Evolutionary conservation across 257 asterid genomes (phyloP).

Genomic region (Plantago major): DNA sequence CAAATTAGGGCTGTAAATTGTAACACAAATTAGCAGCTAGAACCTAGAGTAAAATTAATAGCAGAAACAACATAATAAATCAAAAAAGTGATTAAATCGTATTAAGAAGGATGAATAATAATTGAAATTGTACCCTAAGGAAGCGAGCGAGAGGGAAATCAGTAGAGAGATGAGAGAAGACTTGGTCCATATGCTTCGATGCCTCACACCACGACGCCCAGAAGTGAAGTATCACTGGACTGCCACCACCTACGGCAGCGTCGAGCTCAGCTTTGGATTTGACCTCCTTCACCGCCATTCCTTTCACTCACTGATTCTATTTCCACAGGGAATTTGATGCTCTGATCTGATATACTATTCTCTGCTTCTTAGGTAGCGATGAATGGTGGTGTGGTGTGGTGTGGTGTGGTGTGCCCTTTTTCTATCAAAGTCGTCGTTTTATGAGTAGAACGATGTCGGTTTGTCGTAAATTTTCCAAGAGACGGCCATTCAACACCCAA

Average conservation of each 20-base stretch:
- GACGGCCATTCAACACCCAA: no score
- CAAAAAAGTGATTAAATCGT: background rate
- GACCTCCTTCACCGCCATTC: constrained; percentile 73
- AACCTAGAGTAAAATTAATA: no score
- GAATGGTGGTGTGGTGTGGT: no score
- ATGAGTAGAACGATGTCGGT: no score
- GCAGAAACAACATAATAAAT: background rate
- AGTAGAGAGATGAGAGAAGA: constrained; percentile 83
- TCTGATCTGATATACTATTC: no score
- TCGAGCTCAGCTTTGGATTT: constrained; percentile 77
- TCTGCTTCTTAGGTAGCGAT: no score
- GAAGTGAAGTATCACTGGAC: constrained; percentile 65
- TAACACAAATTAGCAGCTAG: background rate
- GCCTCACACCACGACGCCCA: constrained; percentile 99
- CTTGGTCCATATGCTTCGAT: constrained; percentile 99
- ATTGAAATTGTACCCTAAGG: constrained; percentile 46
- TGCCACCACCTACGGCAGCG: constrained; percentile 33
- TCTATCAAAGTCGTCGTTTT: no score
- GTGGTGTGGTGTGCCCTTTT: no score
- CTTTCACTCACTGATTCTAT: background rate
- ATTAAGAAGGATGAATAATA: no score
- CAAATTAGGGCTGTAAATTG: no score
- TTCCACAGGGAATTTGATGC: no score
- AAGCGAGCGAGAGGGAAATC: constrained; percentile 94
- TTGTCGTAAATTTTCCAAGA: no score